Evolutionary conservation across 2,329 filamentous ascomycete species (phyloP).

Genomic region (Xenosphaeropsis pyriputrescens): DNA sequence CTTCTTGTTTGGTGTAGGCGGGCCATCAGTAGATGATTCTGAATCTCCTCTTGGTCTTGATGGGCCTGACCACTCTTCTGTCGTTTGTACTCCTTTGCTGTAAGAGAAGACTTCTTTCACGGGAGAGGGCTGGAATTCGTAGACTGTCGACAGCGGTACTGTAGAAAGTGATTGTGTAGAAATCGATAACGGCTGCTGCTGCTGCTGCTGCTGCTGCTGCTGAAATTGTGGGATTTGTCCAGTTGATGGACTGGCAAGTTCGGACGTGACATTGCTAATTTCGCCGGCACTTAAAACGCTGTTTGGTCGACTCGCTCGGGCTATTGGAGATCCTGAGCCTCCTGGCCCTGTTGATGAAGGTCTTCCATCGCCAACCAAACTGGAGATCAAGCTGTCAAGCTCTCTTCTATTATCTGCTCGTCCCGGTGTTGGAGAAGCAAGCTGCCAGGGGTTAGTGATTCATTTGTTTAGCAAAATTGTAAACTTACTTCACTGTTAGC

Average conservation of each 20-base stretch:
- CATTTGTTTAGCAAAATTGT: constrained; percentile 5
- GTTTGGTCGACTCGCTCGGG: constrained; percentile 63
- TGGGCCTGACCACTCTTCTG: constrained; percentile 52
- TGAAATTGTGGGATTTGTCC: constrained; percentile 15
- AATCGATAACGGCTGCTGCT: constrained; percentile 24
- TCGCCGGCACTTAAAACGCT: constrained; percentile 75
- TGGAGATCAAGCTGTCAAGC: constrained; percentile 76
- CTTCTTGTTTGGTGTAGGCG: constrained; percentile 37
- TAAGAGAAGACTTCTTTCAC: constrained; percentile 84
- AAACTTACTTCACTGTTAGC: constrained; percentile 50
- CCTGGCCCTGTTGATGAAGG: constrained; percentile 52
- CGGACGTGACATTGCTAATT: constrained; percentile 60
- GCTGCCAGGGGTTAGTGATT: constrained; percentile 25
- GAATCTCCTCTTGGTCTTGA: constrained; percentile 37
- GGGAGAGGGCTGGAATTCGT: constrained; percentile 64
- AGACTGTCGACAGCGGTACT: constrained; percentile 59
- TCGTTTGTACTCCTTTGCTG: constrained; percentile 91
- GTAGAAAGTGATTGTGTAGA: constrained; percentile 55
- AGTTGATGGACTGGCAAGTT: constrained; percentile 33
- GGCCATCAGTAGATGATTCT: constrained; percentile 48
- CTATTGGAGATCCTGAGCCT: constrained; percentile 49
- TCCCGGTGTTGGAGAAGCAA: constrained; percentile 55
- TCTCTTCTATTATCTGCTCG: constrained; percentile 57
- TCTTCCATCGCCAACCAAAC: constrained; percentile 65
- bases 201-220: constrained; percentile 9